Conservation (phyloP, 495 filamentous ascomycete species). For the Talaromyces ruber region DNA sequence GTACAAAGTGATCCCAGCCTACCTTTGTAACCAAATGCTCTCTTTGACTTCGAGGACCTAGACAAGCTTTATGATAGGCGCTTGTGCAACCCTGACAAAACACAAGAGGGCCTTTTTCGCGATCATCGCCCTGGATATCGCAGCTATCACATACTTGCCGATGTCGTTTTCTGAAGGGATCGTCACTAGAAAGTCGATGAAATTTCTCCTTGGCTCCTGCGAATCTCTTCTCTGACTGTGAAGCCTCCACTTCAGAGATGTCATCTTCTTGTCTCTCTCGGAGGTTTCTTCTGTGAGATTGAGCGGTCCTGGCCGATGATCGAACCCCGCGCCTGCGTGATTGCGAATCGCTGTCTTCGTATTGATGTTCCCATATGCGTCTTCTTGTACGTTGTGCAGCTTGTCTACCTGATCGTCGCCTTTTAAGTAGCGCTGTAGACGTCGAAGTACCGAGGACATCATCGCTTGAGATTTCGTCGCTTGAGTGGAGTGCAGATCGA, state of each 20-base stretch:
- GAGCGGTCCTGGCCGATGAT: conserved; percentile 20
- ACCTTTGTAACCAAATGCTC: conserved; percentile 96
- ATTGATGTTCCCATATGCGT: conserved; percentile 9
- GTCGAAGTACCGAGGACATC: conserved; percentile 12
- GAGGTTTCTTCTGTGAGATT: conserved; percentile 43
- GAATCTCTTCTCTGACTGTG: conserved; percentile 42
- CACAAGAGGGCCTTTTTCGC: conserved; percentile 55
- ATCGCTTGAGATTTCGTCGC: conserved; percentile 14
- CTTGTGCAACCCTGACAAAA: conserved; percentile 87
- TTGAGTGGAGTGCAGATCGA: not conserved
- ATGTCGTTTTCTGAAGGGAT: conserved; percentile 60
- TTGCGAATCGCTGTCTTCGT: conserved; percentile 10
- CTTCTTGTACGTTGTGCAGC: not conserved
- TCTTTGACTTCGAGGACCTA: conserved; percentile 61
- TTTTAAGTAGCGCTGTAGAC: conserved; percentile 17
- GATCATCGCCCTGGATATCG: conserved; percentile 37
- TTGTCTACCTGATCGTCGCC: conserved; percentile 25
- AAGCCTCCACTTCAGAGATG: conserved; percentile 47
- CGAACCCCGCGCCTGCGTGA: conserved; percentile 10
- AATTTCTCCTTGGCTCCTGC: conserved; percentile 62
- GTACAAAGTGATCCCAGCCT: conserved; percentile 62
- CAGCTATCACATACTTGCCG: conserved; percentile 69
- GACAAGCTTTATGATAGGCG: conserved; percentile 72
- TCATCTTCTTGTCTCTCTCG: conserved; percentile 59
- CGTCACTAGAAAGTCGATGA: conserved; percentile 38